These are phyloP conservation scores for Mrakia frigida DNA, from an alignment of 768 basidiomycete genomes.

Conservation along the genomic window DNA sequence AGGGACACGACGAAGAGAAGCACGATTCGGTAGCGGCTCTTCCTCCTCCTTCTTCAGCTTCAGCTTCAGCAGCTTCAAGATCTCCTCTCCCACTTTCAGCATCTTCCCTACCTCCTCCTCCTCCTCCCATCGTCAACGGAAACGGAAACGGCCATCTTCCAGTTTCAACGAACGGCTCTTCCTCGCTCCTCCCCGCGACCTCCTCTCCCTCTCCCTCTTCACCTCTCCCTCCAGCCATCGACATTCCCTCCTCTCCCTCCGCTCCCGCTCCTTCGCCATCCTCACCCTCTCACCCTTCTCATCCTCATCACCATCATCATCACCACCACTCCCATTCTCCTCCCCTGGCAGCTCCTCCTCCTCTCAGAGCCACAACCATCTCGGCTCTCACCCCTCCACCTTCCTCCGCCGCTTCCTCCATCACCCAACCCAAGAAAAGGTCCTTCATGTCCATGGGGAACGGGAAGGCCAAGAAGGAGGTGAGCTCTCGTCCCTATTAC, in stretches of 20 bases:
- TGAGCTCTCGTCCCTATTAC: not conserved
- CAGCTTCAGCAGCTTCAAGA: not conserved
- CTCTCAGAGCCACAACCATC: slow-evolving; percentile 25
- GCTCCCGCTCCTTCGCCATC: not conserved
- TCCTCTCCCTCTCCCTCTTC: not conserved
- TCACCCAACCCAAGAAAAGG: not conserved
- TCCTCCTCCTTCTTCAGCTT: not conserved
- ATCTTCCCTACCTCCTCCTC: not conserved
- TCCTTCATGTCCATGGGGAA: not conserved
- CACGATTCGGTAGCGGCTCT: not conserved
- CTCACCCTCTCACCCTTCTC: not conserved
- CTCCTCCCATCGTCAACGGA: not conserved
- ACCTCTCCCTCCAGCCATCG: not conserved
- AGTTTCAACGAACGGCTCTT: not conserved
- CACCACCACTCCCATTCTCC: slow-evolving; percentile 22
- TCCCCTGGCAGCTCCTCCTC: slow-evolving; percentile 19
- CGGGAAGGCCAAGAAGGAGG: slow-evolving; percentile 4
- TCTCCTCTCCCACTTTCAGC: not conserved
- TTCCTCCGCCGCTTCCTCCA: too few species aligned
- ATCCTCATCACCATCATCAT: slow-evolving; percentile 15
- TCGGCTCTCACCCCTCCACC: not conserved
- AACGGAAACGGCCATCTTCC: slow-evolving; percentile 12
- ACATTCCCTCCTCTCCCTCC: not conserved
- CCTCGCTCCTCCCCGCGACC: not conserved
- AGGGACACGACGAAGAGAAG: not conserved